phyloP scores from a whole-genome alignment of 306 rosid species.

The barrel medic (Medicago truncatula) region MtrunA17r5.0-ANR NC_053046.1:12207501-12208000 shows the following conservation, averaged over 20 bases:
- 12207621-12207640: slow-evolving; percentile 21
- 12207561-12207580: slow-evolving; percentile 6
- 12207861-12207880: slow-evolving; percentile 4
- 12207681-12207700: too few species aligned
- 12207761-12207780: too few species aligned
- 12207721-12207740: too few species aligned
- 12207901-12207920: slow-evolving; percentile 7
- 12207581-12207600: slow-evolving; percentile 45
- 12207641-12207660: background rate
- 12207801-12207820: too few species aligned
- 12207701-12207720: too few species aligned
- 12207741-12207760: too few species aligned
- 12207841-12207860: slow-evolving; percentile 3
- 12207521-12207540: slow-evolving; percentile 31
- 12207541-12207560: slow-evolving; percentile 35
- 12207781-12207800: too few species aligned
- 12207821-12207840: background rate
- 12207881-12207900: slow-evolving; percentile 36
- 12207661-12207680: too few species aligned
- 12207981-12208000: slow-evolving; percentile 21
- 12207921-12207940: slow-evolving; percentile 37
- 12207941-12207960: slow-evolving; percentile 10
- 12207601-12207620: slow-evolving; percentile 39
- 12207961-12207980: slow-evolving; percentile 43
- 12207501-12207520: slow-evolving; percentile 50